These are phyloP conservation scores for Metschnikowia bowlesiae DNA, from an alignment of 805 yeast genomes.

Conservation along the genomic window DNA sequence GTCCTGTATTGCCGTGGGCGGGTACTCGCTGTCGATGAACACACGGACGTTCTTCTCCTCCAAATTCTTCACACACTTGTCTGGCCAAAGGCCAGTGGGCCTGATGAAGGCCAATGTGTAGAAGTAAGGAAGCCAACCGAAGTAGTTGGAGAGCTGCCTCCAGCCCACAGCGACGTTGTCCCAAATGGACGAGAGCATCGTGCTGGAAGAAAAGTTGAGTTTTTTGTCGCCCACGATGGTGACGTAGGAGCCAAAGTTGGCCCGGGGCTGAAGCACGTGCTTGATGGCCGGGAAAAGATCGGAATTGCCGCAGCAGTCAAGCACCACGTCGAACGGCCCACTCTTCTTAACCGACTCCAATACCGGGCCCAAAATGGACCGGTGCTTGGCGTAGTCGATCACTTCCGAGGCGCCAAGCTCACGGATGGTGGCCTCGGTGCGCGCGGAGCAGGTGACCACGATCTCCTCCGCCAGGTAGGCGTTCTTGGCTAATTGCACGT, in stretches of 20 bases:
- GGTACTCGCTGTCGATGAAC: constrained; percentile 50
- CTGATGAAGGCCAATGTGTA: constrained; percentile 21
- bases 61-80: constrained; percentile 35
- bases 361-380: constrained; percentile 26
- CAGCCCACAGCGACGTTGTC: constrained; percentile 1
- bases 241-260: constrained; percentile 41
- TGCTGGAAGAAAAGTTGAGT: constrained; percentile 24
- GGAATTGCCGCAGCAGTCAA: constrained; percentile 62
- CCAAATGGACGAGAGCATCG: background rate
- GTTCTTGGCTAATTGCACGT: constrained; percentile 53
- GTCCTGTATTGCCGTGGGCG: constrained; percentile 43
- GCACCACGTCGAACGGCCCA: constrained; percentile 52
- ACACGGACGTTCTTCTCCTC: constrained; percentile 42
- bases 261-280: constrained; percentile 41
- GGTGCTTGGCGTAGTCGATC: constrained; percentile 53
- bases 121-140: constrained; percentile 24
- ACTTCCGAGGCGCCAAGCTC: constrained; percentile 54
- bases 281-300: constrained; percentile 43
- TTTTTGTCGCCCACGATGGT: constrained; percentile 56
- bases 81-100: constrained; percentile 16
- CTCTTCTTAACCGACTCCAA: constrained; percentile 29
- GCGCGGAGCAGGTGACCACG: constrained; percentile 52
- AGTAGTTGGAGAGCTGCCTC: constrained; percentile 11
- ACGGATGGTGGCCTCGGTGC: constrained; percentile 41
- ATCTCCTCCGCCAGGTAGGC: constrained; percentile 42